Evolutionary conservation across 768 basidiomycete genomes (phyloP), one percentile per base, ranked within the genome.

Genomic region (Suillus clintonianus): DNA sequence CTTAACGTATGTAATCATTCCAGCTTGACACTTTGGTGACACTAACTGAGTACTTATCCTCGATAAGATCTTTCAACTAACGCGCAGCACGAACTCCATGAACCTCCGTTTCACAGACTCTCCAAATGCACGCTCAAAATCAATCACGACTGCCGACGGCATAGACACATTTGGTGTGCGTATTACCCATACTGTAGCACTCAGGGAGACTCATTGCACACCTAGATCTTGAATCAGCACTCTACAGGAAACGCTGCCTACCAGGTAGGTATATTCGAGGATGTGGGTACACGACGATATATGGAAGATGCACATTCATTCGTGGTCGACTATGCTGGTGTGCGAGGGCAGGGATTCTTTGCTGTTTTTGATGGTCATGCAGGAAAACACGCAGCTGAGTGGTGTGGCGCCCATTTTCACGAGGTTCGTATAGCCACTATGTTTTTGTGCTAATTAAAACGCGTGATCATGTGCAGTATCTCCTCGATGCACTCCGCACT

Each of bases 291-390:
- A 61, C 82, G 97, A 65, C 83, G 97, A 67, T 93, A 91, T 57
- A 99, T 99, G 97, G 97, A 99, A 77, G 97, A 99, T 74, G 88
- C 94, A 8, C 95, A 99, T 75, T 94, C 95, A 27, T 97, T 98
- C 71, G 89, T 99, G 63, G 91, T 96, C 65, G 96, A 99, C 74
- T 99, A 92, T 75, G 95, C 88, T 42, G 86, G 88, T 41, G 82
- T 99, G 22, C 87, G 90, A 50, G 97, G 97, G 0, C 97, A 99
- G 74, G 97, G 96, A 9, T 99, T 97, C 82, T 99, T 97, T 75
- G 97, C 97, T 7, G 88, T 99, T 51, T 99, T 99, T 70, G 97
- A 99, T 70, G 97, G 97, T 3, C 97, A 99, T 74, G 97, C 97
- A 1, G 97, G 97, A 19, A 99, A 97, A 75, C 94, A 98, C 71